Evolutionary conservation across 257 asterid species (phyloP).

Genomic region (Nicotiana attenuata): DNA sequence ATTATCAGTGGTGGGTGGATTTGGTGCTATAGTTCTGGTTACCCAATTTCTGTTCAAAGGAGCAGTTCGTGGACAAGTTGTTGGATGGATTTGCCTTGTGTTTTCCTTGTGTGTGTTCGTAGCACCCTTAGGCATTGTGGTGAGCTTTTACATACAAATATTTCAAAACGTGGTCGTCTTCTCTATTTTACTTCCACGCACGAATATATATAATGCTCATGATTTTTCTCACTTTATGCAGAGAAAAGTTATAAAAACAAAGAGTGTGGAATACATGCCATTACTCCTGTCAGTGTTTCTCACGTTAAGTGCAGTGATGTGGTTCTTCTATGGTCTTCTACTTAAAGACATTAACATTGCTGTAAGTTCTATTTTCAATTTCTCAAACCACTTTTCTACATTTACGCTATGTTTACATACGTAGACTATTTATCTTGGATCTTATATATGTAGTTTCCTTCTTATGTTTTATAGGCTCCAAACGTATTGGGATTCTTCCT

Average conservation of each 20-base stretch:
- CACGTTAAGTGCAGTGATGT: constrained; percentile 47
- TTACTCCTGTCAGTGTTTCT: constrained; percentile 42
- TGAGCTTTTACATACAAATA: neutral
- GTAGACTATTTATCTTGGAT: no score
- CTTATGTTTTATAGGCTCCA: constrained; percentile 25
- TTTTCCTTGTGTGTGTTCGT: constrained; percentile 48
- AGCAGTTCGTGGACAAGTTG: constrained; percentile 29
- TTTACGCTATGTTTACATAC: no score
- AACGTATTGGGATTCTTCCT: constrained; percentile 50
- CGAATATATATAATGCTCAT: neutral
- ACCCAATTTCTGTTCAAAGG: constrained; percentile 40
- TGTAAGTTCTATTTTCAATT: constrained; percentile 20
- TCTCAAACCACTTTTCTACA: no score
- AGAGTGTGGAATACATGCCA: constrained; percentile 49
- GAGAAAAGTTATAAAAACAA: constrained; percentile 49
- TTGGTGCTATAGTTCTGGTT: constrained; percentile 40
- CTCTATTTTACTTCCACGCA: neutral
- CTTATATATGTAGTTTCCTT: neutral
- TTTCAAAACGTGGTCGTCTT: neutral
- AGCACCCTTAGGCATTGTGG: constrained; percentile 53
- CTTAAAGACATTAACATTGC: constrained; percentile 48
- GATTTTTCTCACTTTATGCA: constrained; percentile 2
- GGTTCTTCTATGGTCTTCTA: constrained; percentile 49
- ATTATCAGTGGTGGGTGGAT: constrained; percentile 30
- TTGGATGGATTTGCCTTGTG: constrained; percentile 59